Base-by-base conservation (phyloP, 2,329 filamentous ascomycete genomes). In the Fusarium sp. region DNA sequence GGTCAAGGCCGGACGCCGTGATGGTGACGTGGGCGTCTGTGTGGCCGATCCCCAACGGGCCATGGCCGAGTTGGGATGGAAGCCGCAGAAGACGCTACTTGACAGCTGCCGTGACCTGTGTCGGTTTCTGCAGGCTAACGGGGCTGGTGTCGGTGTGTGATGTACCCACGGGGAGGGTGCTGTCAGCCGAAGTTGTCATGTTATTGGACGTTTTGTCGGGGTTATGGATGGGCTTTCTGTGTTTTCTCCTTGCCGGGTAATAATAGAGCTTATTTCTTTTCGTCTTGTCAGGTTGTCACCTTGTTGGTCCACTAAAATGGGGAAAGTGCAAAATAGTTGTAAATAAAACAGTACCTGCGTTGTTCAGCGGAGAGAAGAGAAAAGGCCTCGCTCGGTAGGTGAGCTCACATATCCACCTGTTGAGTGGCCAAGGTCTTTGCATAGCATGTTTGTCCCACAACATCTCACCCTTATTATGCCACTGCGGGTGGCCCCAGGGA, bases 21-120 rank as follows among this genome's bases (percentile, higher is more conserved):
- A 78, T 6, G 85, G 85, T 6, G 85, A 87, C 70, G 84, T 86
- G 3, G 84, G 84, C 42, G 80, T 79, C 45, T 86, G 84, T 63
- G 83, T 86, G 1, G 86, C 85, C 2, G 82, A 81, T 59, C 83
- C 83, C 18, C 78, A 79, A 22, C 81, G 84, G 25, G 85, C 85
- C 3, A 76, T 76, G 40, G 73, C 77, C 7, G 85, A 87, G 75
- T 79, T 87, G 8, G 85, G 83, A n/a, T 87, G 85, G 85, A 74
- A 74, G 27, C 71, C 71, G 8, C 50, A 16, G 4, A 74, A 74
- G 68, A 69, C 72, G 1, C 63, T 74, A 4, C 71, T 71, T 10
- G 68, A 74, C 20, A 74, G 72, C 13, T 74, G 71, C 4, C 60
- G 14, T 20, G 71, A 74, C 13, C 29, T 74, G 25, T 74, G 72